A percentile compares a stretch with the other conserved stretches of the same genome.
Conservation (phyloP, 2,329 filamentous ascomycete species). For the Cordyceps tenuipes region DNA sequence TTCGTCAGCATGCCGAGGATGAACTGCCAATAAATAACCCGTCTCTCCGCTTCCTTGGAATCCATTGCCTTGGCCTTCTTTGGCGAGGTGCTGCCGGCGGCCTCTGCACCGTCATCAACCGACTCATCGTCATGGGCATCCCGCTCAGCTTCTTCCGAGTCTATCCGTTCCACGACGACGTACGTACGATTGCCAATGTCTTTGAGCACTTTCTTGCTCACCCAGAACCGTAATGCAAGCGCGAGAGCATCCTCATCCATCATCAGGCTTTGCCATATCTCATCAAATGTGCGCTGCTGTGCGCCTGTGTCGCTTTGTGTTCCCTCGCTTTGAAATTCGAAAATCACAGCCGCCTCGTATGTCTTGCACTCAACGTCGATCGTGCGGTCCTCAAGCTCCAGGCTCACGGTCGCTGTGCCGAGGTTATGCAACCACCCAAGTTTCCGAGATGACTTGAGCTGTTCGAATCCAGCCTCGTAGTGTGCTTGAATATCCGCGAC, state of each 20-base stretch:
- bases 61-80: slow-evolving; percentile 50
- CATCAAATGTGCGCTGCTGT: slow-evolving; percentile 38
- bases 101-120: slow-evolving; percentile 17
- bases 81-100: slow-evolving; percentile 30
- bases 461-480: slow-evolving; percentile 70
- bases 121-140: slow-evolving; percentile 25
- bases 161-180: slow-evolving; percentile 58
- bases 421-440: slow-evolving; percentile 81
- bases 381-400: slow-evolving; percentile 74
- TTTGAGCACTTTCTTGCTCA: slow-evolving; percentile 57
- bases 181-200: slow-evolving; percentile 48
- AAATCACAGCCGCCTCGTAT: slow-evolving; percentile 82
- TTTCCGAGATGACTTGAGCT: slow-evolving; percentile 74
- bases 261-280: slow-evolving; percentile 50
- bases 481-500: slow-evolving; percentile 54
- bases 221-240: slow-evolving; percentile 63
- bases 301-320: slow-evolving; percentile 27
- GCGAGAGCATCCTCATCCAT: slow-evolving; percentile 68
- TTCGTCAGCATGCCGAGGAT: slow-evolving; percentile 95
- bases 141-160: slow-evolving; percentile 25
- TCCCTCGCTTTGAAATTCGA: slow-evolving; percentile 59
- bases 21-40: slow-evolving; percentile 76
- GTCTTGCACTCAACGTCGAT: slow-evolving; percentile 66
- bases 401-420: slow-evolving; percentile 69
- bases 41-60: slow-evolving; percentile 53